Base-by-base conservation (phyloP, 2,329 filamentous ascomycete species). In the Stagonosporopsis rhizophila region DNA sequence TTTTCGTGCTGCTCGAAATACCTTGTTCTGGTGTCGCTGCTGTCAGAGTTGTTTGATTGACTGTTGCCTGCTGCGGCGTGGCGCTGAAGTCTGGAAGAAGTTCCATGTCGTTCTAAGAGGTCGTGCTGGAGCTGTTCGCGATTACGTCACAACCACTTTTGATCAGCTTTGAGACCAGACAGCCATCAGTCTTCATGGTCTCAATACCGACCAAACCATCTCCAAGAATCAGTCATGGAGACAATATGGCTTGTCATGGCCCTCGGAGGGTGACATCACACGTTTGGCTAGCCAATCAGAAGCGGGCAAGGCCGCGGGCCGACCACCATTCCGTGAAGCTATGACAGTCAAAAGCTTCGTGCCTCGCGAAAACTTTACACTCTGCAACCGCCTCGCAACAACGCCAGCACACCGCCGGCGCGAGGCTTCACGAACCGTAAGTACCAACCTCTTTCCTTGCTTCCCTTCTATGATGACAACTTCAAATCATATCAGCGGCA, bases 401-500 rank as follows among this genome's bases (percentile, higher is more conserved):
- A 56, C 45, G 34, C 45, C 54, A 42, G 49, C 45, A 44, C 39
- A 28, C 19, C 32, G 40, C 49, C 45, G 46, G 54, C 45, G 45
- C 34, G 54, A 48, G 49, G 50, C 44, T 32, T 23, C 25, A 20
- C 12, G 11, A 35, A 39, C 22, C 25, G 59, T 62, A 60, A 56
- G 55, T 56, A 7, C 27, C 25, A 6, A 39, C 25, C 42, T 44
- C 27, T 45, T 8, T 12, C n/a, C 20, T 34, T 34, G 28, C 6
- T 53, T 46, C 49, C 54, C 32, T 54, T 50, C 8, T 11, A 54
- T 58, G 56, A 58, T 58, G 56, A 58, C 56, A 58, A 44, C 46
- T 58, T 54, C 46, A 49, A 52, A 52, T 54, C 46, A 58, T 54
- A 58, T 58, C 41, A 58, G 56, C 50, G 46, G 50, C 45, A 47